phyloP scores from a whole-genome alignment of 1,284 basidiomycete genomes.

The Serendipita sp. region DNA sequence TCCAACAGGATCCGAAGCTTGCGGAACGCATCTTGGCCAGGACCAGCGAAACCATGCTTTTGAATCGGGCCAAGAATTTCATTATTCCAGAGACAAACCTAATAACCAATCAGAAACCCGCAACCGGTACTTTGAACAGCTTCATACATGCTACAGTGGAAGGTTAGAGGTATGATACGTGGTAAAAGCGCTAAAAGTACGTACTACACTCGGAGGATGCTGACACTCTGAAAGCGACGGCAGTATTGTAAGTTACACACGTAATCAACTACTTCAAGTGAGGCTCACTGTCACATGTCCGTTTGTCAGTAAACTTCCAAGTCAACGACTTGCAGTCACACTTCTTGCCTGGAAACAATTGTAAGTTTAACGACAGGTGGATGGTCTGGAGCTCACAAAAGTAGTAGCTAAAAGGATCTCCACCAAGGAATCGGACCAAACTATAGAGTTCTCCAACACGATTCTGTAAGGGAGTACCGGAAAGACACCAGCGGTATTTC shows the following conservation, averaged over 20 bases:
- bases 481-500: constrained; percentile 86
- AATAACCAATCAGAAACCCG: constrained; percentile 15
- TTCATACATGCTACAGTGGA: background rate
- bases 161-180: background rate
- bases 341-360: constrained; percentile 42
- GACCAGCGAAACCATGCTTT: constrained; percentile 59
- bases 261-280: background rate
- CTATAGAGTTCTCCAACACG: constrained; percentile 97
- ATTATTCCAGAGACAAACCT: constrained; percentile 84
- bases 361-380: constrained; percentile 10
- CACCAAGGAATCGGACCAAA: constrained; percentile 81
- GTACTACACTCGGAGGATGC: constrained; percentile 54
- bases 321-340: constrained; percentile 83
- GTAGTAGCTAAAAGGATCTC: constrained; percentile 83
- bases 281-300: constrained; percentile 63
- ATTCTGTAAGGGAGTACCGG: constrained; percentile 95
- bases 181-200: background rate
- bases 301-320: constrained; percentile 78
- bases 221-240: constrained; percentile 48
- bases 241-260: background rate
- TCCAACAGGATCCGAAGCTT: constrained; percentile 82
- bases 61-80: constrained; percentile 92
- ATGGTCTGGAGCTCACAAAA: constrained; percentile 52
- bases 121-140: constrained; percentile 23
- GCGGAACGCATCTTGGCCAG: constrained; percentile 73